Evolutionary conservation across 306 rosid genomes (phyloP).

Genomic region (Begonia masoniana): DNA sequence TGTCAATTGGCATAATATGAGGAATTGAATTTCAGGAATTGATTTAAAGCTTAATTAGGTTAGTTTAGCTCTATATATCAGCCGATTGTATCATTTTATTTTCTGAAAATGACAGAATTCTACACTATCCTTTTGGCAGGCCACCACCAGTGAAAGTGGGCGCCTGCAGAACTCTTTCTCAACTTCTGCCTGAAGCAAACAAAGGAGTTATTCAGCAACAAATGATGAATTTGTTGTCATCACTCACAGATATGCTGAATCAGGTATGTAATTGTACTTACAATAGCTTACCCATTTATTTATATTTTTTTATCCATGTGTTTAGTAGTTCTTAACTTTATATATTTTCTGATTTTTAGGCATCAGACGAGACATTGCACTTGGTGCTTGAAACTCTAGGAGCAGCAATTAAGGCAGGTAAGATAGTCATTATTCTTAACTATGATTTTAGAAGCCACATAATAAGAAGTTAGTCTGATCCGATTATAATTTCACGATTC

Average conservation of each 20-base stretch:
- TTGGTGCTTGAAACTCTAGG: constrained; percentile 83
- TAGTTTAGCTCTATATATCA: no score
- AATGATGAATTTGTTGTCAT: constrained; percentile 62
- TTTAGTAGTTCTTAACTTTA: no score
- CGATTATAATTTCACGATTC: neutral
- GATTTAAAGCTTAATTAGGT: no score
- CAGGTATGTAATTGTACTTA: constrained; percentile 31
- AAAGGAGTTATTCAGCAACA: constrained; percentile 50
- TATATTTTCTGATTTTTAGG: constrained; percentile 36
- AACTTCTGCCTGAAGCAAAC: constrained; percentile 71
- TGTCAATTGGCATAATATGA: no score
- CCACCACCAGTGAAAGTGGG: constrained; percentile 90
- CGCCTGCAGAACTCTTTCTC: constrained; percentile 82
- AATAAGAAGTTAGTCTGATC: neutral
- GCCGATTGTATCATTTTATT: no score
- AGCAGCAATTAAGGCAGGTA: constrained; percentile 68
- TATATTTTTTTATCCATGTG: neutral
- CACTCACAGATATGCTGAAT: constrained; percentile 70
- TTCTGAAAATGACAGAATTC: no score
- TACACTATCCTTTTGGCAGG: constrained; percentile 29
- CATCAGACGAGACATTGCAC: constrained; percentile 85
- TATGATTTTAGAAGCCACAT: neutral
- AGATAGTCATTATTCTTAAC: constrained; percentile 11
- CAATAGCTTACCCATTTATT: no score
- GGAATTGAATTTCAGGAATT: no score